These are phyloP conservation scores for Marchantia polymorpha DNA, from an alignment of 225 moss, liverwort and hornwort genomes.

Conservation along the genomic window DNA sequence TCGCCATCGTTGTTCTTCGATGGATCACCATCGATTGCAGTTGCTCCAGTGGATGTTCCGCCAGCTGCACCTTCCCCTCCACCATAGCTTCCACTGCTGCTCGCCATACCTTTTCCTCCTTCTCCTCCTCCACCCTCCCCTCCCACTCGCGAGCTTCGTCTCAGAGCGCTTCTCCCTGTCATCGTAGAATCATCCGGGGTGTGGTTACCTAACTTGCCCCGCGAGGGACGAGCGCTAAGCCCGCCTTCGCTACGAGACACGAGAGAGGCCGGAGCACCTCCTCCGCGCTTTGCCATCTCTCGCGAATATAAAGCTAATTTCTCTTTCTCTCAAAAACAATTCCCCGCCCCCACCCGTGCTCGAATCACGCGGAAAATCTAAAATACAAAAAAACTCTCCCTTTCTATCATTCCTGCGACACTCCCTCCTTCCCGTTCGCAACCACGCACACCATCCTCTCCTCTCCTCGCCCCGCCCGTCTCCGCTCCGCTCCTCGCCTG, in stretches of 20 bases:
- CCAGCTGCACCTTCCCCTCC: conserved; percentile 17
- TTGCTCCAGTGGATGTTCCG: not conserved
- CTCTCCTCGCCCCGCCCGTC: not conserved
- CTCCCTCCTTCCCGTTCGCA: not conserved
- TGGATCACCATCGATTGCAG: conserved; percentile 7
- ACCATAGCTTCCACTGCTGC: conserved; percentile 31
- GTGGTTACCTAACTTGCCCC: conserved; percentile 19
- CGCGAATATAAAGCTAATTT: conserved; percentile 13
- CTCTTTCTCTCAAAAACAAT: conserved; percentile 13
- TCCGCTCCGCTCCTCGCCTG: not conserved
- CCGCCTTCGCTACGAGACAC: conserved; percentile 20
- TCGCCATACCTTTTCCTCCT: conserved; percentile 33
- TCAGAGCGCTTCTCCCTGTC: conserved; percentile 15
- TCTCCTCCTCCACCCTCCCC: conserved; percentile 2
- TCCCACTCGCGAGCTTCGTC: conserved; percentile 22
- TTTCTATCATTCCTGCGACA: not conserved
- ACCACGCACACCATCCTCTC: not conserved
- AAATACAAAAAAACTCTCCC: not conserved
- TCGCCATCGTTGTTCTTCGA: conserved; percentile 13
- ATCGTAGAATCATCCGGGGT: conserved; percentile 15
- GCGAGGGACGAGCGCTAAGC: conserved; percentile 1
- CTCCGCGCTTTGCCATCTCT: conserved; percentile 24
- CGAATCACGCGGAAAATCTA: conserved; percentile 2
- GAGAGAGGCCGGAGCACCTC: conserved; percentile 7
- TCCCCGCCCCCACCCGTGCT: not conserved